Evolutionary conservation across 495 filamentous ascomycete genomes (phyloP).

Genomic region (Neurospora africana): DNA sequence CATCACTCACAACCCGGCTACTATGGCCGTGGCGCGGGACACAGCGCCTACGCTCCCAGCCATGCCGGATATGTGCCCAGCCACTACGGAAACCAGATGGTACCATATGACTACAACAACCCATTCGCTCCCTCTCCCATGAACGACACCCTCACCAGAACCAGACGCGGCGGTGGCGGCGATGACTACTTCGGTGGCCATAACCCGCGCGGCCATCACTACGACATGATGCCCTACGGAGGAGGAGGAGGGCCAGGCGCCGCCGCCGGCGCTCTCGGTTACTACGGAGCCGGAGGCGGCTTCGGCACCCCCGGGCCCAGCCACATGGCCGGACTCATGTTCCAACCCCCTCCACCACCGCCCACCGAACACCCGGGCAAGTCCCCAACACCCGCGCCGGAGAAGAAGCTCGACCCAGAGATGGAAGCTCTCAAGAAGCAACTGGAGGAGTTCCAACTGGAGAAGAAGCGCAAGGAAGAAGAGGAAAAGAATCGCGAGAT

Average conservation of each 20-base stretch:
- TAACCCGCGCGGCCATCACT: constrained; percentile 21
- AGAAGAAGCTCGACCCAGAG: constrained; percentile 34
- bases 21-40: constrained; percentile 24
- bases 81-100: constrained; percentile 26
- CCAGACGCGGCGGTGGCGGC: constrained; percentile 10
- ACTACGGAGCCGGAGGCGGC: constrained; percentile 9
- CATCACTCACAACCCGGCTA: constrained; percentile 24
- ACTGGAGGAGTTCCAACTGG: constrained; percentile 26
- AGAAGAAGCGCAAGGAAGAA: constrained; percentile 23
- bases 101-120: constrained; percentile 35
- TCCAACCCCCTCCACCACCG: constrained; percentile 33
- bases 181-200: constrained; percentile 26
- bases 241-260: constrained; percentile 6
- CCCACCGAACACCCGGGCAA: constrained; percentile 29
- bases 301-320: constrained; percentile 19
- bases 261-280: constrained; percentile 18
- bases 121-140: constrained; percentile 29
- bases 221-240: constrained; percentile 39
- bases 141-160: not conserved
- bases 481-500: constrained; percentile 32
- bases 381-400: constrained; percentile 28
- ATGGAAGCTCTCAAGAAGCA: constrained; percentile 32
- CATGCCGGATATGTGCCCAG: constrained; percentile 28
- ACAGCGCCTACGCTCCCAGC: constrained; percentile 28
- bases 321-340: constrained; percentile 31